A percentile compares a stretch with the other conserved stretches of the same genome.
Evolutionary conservation across 2,329 filamentous ascomycete genomes (phyloP).

Genomic region (Scopulariopsis brevicaulis): DNA sequence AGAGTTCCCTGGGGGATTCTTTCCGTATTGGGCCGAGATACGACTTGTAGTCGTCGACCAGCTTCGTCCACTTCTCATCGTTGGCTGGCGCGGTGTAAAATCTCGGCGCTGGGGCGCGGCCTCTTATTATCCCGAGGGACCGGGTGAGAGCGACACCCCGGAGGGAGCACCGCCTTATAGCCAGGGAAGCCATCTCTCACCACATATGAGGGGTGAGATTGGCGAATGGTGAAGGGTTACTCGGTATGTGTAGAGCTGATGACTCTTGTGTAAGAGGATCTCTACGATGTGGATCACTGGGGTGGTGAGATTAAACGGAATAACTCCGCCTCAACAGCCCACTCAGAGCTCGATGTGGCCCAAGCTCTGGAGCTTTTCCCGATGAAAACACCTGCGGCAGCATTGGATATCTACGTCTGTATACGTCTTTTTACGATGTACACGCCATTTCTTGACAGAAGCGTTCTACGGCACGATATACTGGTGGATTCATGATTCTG

Average conservation of each 20-base stretch:
- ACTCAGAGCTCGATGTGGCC: neutral
- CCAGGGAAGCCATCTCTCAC: conserved; percentile 1
- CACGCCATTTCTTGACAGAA: too few species aligned
- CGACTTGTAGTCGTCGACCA: conserved; percentile 5
- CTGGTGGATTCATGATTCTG: too few species aligned
- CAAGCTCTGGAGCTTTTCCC: neutral
- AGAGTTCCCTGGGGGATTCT: neutral
- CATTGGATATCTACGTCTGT: neutral
- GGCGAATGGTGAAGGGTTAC: neutral
- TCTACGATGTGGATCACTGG: neutral
- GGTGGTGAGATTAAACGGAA: neutral
- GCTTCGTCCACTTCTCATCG: neutral
- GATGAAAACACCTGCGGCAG: neutral
- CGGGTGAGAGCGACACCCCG: neutral
- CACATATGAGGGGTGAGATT: neutral
- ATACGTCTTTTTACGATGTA: too few species aligned
- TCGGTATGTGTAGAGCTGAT: neutral
- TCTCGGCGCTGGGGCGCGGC: neutral
- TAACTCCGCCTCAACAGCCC: neutral
- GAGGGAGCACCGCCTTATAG: neutral
- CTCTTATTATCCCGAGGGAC: neutral
- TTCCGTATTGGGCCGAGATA: conserved; percentile 1
- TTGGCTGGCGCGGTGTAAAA: conserved; percentile 2
- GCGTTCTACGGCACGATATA: too few species aligned
- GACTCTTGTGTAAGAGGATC: neutral